Conservation (phyloP, 257 asterid genomes). For the Ballota nigra region DNA sequence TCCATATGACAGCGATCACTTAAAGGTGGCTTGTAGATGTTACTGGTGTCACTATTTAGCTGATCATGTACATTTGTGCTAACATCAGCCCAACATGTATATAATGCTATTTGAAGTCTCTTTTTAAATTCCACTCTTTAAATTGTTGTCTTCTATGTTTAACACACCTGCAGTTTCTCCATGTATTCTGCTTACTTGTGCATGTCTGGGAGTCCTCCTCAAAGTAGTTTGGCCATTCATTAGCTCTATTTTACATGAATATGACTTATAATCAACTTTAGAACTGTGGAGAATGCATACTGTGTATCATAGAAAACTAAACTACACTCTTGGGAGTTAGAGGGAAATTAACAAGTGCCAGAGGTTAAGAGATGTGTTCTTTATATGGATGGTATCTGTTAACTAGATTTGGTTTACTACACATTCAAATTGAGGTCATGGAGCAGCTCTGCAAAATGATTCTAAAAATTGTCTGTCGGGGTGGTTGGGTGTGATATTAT, state of each 20-base stretch:
- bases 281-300: neutral
- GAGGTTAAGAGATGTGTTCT: neutral
- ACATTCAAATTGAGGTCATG: neutral
- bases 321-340: neutral
- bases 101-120: neutral
- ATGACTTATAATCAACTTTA: neutral
- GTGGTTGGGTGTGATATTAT: neutral
- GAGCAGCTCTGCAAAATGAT: conserved; percentile 5
- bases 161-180: neutral
- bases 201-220: too few relatives aligned
- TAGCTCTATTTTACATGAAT: neutral
- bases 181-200: too few relatives aligned
- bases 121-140: neutral
- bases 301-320: neutral
- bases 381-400: neutral
- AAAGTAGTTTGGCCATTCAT: neutral
- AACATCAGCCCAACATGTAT: conserved; percentile 2
- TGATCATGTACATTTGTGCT: neutral
- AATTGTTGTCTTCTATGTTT: neutral
- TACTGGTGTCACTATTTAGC: conserved; percentile 22
- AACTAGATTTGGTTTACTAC: neutral
- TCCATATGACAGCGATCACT: conserved; percentile 24
- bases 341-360: neutral
- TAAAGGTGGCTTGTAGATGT: conserved; percentile 37
- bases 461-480: neutral